Conservation (phyloP, 129 eudicot genomes). For the Flaveria brownii region DNA sequence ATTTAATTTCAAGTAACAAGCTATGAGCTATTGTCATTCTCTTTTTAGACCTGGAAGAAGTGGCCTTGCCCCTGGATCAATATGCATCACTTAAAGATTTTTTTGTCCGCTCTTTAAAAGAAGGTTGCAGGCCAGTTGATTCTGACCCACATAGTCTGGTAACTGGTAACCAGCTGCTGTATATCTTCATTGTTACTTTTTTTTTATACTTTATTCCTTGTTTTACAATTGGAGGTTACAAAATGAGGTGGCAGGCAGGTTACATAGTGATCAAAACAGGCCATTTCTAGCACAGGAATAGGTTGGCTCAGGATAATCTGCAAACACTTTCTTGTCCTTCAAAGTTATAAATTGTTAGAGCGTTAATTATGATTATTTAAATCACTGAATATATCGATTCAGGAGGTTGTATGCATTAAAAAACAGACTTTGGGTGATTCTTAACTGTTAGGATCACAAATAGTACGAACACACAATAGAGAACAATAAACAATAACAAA, state of each 20-base stretch:
- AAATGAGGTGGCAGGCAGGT: too few species aligned
- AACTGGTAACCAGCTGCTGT: slow-evolving; percentile 77
- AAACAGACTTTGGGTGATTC: slow-evolving; percentile 8
- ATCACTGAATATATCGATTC: not conserved
- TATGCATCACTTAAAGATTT: slow-evolving; percentile 74
- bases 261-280: too few species aligned
- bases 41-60: slow-evolving; percentile 79
- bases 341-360: slow-evolving; percentile 6
- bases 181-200: slow-evolving; percentile 20
- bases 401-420: slow-evolving; percentile 11
- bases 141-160: slow-evolving; percentile 89
- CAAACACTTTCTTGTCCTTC: not conserved
- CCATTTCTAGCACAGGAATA: not conserved
- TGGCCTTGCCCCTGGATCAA: slow-evolving; percentile 78
- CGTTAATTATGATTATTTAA: not conserved
- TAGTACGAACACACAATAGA: too few species aligned
- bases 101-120: slow-evolving; percentile 75
- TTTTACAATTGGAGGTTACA: not conserved
- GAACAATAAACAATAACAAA: too few species aligned
- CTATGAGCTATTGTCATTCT: not conserved
- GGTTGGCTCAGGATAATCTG: not conserved
- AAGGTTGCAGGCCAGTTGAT: slow-evolving; percentile 87
- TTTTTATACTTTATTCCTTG: not conserved
- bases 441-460: not conserved
- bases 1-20: not conserved